Evolutionary conservation across 108 stramenopile genomes (phyloP).

Genomic region (Epithemia pelagica): DNA sequence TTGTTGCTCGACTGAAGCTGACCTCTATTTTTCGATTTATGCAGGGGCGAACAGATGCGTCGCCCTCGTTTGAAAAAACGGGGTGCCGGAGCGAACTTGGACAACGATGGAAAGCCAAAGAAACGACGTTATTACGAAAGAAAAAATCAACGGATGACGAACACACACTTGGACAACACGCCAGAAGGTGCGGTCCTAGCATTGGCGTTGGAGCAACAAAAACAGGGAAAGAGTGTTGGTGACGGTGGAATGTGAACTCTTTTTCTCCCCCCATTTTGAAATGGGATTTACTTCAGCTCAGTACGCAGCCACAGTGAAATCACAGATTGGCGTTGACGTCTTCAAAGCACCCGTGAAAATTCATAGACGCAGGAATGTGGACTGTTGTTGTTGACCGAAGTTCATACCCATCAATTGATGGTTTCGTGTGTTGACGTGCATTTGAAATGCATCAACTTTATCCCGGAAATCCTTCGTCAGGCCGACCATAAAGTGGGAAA

Average conservation of each 20-base stretch:
- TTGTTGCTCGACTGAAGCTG: not conserved
- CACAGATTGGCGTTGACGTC: too few relatives aligned
- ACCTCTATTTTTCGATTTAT: not conserved
- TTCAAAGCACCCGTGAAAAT: too few relatives aligned
- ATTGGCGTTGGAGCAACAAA: slow-evolving; percentile 63
- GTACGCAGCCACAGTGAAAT: too few relatives aligned
- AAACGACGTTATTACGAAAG: slow-evolving; percentile 80
- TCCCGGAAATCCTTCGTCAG: too few relatives aligned
- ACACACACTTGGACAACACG: slow-evolving; percentile 77
- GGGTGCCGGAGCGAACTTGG: slow-evolving; percentile 42
- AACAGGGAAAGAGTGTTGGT: slow-evolving; percentile 71
- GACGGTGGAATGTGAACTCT: slow-evolving; percentile 79
- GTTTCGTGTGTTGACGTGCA: too few relatives aligned
- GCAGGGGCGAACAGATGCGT: slow-evolving; percentile 53
- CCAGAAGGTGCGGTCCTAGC: slow-evolving; percentile 68
- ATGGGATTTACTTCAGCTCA: too few relatives aligned
- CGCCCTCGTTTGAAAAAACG: slow-evolving; percentile 54
- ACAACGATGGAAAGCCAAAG: slow-evolving; percentile 82
- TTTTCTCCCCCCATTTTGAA: too few relatives aligned
- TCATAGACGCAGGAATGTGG: too few relatives aligned
- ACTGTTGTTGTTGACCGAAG: too few relatives aligned
- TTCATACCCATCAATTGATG: too few relatives aligned
- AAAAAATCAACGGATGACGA: slow-evolving; percentile 83
- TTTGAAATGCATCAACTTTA: too few relatives aligned
- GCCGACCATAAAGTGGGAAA: too few relatives aligned